phyloP scores from a whole-genome alignment of 768 basidiomycete genomes.

The Lentinula sp. region DNA sequence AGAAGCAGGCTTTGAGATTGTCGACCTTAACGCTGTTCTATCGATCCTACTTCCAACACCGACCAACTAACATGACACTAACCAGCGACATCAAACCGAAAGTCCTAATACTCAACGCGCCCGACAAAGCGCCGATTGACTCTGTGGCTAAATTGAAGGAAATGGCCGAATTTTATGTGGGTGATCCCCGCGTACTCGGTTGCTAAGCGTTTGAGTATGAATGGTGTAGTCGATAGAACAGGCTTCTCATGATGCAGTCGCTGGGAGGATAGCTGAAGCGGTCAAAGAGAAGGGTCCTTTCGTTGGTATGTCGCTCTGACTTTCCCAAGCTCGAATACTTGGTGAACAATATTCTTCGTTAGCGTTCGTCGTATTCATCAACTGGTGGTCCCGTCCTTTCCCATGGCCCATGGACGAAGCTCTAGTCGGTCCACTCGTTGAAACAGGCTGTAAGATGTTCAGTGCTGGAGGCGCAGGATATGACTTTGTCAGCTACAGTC shows the following conservation, averaged over 20 bases:
- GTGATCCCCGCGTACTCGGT: background rate
- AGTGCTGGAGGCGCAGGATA: slow-evolving; percentile 1
- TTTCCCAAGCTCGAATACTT: background rate
- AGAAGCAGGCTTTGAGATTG: background rate
- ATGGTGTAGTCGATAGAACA: slow-evolving; percentile 1
- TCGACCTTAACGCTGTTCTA: background rate
- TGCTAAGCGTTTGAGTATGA: background rate
- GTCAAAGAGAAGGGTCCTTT: slow-evolving; percentile 3
- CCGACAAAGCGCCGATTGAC: background rate
- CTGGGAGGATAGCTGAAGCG: background rate
- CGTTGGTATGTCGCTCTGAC: background rate
- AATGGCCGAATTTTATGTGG: slow-evolving; percentile 1
- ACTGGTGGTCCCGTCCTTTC: slow-evolving; percentile 2
- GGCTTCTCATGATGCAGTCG: slow-evolving; percentile 2
- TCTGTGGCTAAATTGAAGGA: slow-evolving; percentile 1
- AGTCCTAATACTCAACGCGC: slow-evolving; percentile 1
- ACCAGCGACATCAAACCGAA: background rate
- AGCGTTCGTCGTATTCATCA: slow-evolving; percentile 6
- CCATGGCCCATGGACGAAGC: slow-evolving; percentile 8
- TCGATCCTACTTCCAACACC: background rate
- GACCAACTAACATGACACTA: background rate
- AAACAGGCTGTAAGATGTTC: slow-evolving; percentile 4
- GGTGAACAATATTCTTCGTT: no score
- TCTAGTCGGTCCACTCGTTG: slow-evolving; percentile 3
- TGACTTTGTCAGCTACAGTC: background rate